Conservation (phyloP, 768 basidiomycete species). For the Phylloporus sp. region DNA sequence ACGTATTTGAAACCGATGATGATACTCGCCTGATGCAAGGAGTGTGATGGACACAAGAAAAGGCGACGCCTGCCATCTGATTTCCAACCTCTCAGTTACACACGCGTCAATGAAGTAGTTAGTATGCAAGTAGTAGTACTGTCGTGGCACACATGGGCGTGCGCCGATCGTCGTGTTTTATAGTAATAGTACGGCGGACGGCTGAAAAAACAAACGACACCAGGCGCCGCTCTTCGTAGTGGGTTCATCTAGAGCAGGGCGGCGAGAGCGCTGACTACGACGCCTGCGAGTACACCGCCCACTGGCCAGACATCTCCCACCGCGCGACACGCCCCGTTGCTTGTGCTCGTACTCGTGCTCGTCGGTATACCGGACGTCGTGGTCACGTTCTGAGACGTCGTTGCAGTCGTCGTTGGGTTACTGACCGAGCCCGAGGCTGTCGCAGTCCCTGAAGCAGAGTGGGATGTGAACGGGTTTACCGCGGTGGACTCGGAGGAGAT, state of each 20-base stretch:
- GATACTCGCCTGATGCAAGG: no score
- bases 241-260: not conserved
- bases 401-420: not conserved
- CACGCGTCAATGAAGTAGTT: no score
- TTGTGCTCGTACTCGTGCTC: conserved; percentile 5
- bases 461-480: conserved; percentile 7
- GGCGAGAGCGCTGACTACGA: conserved; percentile 5
- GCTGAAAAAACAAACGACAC: no score
- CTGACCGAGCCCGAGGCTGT: not conserved
- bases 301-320: not conserved
- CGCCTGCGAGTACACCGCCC: not conserved
- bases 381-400: not conserved
- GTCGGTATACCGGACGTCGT: not conserved
- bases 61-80: no score
- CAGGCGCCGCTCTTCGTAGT: no score
- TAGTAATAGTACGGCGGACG: no score
- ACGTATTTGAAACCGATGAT: no score
- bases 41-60: no score
- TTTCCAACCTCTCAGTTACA: no score
- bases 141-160: no score
- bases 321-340: not conserved
- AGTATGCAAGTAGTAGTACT: no score
- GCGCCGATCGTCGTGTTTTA: no score
- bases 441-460: not conserved
- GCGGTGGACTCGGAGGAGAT: conserved; percentile 25